A percentile compares a stretch with the other conserved stretches of the same genome.
Conservation (phyloP, 306 rosid species). For the Gastrolobium villosum region DNA sequence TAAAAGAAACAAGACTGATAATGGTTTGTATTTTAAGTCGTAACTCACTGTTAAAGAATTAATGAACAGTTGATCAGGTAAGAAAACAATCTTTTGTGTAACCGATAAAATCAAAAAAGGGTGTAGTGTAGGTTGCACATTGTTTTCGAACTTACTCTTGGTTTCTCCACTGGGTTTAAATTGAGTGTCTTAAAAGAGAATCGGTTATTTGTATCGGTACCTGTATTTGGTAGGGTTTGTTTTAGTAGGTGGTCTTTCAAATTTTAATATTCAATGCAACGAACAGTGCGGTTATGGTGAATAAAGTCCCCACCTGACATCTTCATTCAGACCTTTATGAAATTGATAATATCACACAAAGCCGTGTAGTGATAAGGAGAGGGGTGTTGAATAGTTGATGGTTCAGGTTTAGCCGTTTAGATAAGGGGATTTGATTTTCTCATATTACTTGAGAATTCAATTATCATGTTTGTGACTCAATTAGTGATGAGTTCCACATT, state of each 20-base stretch:
- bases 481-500: no score
- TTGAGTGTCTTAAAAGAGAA: slow-evolving; percentile 35
- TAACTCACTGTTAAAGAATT: neutral
- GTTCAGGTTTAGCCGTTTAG: no score
- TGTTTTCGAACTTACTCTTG: slow-evolving; percentile 44
- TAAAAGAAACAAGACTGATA: neutral
- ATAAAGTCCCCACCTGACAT: slow-evolving; percentile 46
- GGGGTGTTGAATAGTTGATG: no score
- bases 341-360: slow-evolving; percentile 11
- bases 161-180: slow-evolving; percentile 32
- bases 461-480: no score
- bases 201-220: slow-evolving; percentile 8
- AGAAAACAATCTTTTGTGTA: slow-evolving; percentile 6
- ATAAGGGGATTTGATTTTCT: no score
- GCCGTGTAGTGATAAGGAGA: neutral
- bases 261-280: slow-evolving; percentile 47
- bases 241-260: slow-evolving; percentile 52
- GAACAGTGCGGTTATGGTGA: slow-evolving; percentile 31
- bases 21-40: neutral
- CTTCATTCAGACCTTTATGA: slow-evolving; percentile 39
- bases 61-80: neutral
- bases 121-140: slow-evolving; percentile 43
- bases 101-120: slow-evolving; percentile 11
- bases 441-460: no score
- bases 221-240: slow-evolving; percentile 46